A percentile compares a stretch with the other conserved stretches of the same genome.
Evolutionary conservation across 495 filamentous ascomycete species (phyloP).

Genomic region (Thozetella sp.): DNA sequence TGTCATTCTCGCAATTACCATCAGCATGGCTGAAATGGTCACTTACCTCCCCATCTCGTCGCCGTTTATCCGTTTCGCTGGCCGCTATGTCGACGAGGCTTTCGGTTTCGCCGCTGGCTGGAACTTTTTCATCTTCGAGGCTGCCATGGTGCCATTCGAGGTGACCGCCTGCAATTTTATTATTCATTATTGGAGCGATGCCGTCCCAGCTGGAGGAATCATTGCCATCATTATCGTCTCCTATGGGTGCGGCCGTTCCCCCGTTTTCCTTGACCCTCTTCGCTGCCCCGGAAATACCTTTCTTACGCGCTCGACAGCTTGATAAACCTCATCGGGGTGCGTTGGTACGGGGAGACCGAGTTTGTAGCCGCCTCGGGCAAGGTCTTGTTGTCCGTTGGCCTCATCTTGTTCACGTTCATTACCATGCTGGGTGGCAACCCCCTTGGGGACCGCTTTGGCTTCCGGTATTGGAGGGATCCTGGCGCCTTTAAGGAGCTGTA

Average conservation of each 20-base stretch:
- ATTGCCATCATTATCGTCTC: constrained; percentile 61
- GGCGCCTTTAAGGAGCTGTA: constrained; percentile 70
- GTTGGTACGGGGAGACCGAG: constrained; percentile 61
- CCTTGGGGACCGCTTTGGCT: constrained; percentile 67
- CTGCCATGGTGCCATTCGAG: constrained; percentile 70
- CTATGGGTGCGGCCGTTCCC: constrained; percentile 50
- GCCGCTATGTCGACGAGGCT: constrained; percentile 75
- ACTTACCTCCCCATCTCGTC: constrained; percentile 80
- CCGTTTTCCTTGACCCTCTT: constrained; percentile 7
- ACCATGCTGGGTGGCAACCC: constrained; percentile 79
- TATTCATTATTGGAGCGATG: constrained; percentile 68
- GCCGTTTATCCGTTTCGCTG: constrained; percentile 82
- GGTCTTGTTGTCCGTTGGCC: constrained; percentile 65
- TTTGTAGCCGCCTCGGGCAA: constrained; percentile 71
- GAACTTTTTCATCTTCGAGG: constrained; percentile 76
- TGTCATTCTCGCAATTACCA: constrained; percentile 70
- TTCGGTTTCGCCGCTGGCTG: constrained; percentile 72
- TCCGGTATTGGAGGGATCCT: constrained; percentile 73
- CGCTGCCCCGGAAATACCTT: constrained; percentile 10
- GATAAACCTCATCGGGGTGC: constrained; percentile 62
- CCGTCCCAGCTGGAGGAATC: constrained; percentile 64
- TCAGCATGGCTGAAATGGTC: constrained; percentile 77
- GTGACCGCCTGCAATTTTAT: constrained; percentile 70
- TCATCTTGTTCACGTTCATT: constrained; percentile 73
- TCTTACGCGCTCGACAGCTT: constrained; percentile 28